Conservation (phyloP, 768 basidiomycete species). For the Mrakia gelida region DNA sequence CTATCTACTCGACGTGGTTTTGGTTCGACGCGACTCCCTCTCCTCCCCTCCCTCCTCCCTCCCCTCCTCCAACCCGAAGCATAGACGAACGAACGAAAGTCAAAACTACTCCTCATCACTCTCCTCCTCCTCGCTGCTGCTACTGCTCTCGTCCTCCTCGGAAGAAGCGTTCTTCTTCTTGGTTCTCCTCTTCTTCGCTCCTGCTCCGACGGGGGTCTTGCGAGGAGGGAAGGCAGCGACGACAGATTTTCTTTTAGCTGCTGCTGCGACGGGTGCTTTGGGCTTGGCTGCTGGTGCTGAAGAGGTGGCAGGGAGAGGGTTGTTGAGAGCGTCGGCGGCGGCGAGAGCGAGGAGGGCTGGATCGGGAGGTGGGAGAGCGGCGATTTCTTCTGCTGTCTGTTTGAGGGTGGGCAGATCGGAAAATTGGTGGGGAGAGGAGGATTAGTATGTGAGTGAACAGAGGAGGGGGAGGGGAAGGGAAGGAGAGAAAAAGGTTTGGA, state of each 20-base stretch:
- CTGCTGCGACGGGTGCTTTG: not conserved
- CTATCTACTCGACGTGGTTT: not conserved
- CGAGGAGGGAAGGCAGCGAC: not conserved
- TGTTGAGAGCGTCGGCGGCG: too few species aligned
- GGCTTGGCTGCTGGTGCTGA: not conserved
- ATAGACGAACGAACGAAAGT: too few species aligned
- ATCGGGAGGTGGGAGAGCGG: conserved; percentile 25
- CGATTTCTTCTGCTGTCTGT: conserved; percentile 33
- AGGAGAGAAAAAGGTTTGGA: not conserved
- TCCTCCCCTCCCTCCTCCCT: not conserved
- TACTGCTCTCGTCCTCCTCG: not conserved
- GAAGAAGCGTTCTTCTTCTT: not conserved
- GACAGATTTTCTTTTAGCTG: not conserved
- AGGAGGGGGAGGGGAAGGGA: not conserved
- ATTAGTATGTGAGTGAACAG: not conserved
- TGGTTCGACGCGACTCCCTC: not conserved
- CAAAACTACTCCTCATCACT: not conserved
- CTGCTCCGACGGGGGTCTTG: not conserved
- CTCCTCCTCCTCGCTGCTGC: not conserved
- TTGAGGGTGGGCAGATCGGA: not conserved
- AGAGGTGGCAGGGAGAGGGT: not conserved
- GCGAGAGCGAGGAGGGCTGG: not conserved
- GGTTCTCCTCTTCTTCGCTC: not conserved
- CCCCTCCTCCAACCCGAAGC: not conserved
- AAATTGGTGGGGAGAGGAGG: not conserved